These are phyloP conservation scores for Periconia digitata DNA, from an alignment of 2,329 filamentous ascomycete species.

Conservation along the genomic window DNA sequence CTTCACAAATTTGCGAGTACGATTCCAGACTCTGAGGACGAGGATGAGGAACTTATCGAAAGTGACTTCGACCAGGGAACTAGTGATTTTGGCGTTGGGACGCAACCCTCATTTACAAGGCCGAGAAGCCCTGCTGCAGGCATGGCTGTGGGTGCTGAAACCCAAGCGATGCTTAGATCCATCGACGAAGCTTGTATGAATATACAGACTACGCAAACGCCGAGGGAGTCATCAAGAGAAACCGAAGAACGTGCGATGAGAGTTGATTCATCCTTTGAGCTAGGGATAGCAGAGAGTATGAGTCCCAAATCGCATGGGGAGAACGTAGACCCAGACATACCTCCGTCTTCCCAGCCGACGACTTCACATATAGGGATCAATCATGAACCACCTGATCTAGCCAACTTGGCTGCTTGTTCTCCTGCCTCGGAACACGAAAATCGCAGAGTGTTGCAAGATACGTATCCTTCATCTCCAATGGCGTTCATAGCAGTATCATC, in stretches of 20 bases:
- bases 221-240: constrained; percentile 14
- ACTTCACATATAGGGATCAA: constrained; percentile 4
- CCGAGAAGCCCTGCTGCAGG: constrained; percentile 1
- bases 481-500: constrained; percentile 21
- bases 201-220: constrained; percentile 6
- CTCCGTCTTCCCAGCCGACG: constrained; percentile 1
- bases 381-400: constrained; percentile 7
- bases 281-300: background rate
- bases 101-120: constrained; percentile 4
- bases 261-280: constrained; percentile 2
- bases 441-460: constrained; percentile 9
- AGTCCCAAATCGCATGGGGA: background rate
- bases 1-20: constrained; percentile 29
- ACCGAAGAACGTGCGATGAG: background rate
- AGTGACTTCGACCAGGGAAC: constrained; percentile 8
- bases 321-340: background rate
- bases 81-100: constrained; percentile 5
- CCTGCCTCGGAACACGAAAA: constrained; percentile 16
- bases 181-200: constrained; percentile 30
- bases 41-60: constrained; percentile 26
- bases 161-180: constrained; percentile 25
- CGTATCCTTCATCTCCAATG: constrained; percentile 28
- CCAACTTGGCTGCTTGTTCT: background rate
- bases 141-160: constrained; percentile 21
- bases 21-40: constrained; percentile 39